Evolutionary conservation across 108 stramenopile genomes (phyloP).

Genomic region (Fragilaria radians): DNA sequence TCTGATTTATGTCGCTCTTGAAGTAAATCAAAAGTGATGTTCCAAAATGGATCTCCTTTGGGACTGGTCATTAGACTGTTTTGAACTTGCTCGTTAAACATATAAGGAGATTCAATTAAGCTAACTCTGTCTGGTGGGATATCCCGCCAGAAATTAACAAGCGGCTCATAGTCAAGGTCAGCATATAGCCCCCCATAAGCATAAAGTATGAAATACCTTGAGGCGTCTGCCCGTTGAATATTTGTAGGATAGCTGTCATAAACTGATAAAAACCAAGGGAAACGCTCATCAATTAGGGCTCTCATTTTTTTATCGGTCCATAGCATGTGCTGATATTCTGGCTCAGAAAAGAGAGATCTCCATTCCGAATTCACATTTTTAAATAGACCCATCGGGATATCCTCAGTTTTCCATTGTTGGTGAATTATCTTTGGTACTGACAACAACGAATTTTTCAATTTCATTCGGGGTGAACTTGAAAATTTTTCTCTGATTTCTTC

Average conservation of each 20-base stretch:
- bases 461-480: background rate
- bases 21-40: background rate
- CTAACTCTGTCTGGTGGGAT: background rate
- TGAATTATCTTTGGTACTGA: slow-evolving; percentile 6
- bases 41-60: background rate
- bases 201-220: slow-evolving; percentile 14
- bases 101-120: background rate
- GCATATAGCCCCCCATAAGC: slow-evolving; percentile 21
- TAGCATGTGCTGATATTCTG: slow-evolving; percentile 6
- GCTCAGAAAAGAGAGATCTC: slow-evolving; percentile 2
- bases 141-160: background rate
- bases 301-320: slow-evolving; percentile 11
- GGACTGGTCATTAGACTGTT: background rate
- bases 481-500: background rate
- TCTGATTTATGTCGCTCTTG: background rate
- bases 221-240: slow-evolving; percentile 11
- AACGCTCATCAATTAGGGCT: background rate
- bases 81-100: background rate
- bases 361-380: background rate
- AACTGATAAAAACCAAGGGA: slow-evolving; percentile 5
- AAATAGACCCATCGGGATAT: background rate
- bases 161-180: slow-evolving; percentile 8
- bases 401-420: slow-evolving; percentile 9
- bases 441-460: background rate
- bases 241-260: slow-evolving; percentile 9